Base-by-base conservation (phyloP, 148 eudicot species). In the Camellia japonica region DNA sequence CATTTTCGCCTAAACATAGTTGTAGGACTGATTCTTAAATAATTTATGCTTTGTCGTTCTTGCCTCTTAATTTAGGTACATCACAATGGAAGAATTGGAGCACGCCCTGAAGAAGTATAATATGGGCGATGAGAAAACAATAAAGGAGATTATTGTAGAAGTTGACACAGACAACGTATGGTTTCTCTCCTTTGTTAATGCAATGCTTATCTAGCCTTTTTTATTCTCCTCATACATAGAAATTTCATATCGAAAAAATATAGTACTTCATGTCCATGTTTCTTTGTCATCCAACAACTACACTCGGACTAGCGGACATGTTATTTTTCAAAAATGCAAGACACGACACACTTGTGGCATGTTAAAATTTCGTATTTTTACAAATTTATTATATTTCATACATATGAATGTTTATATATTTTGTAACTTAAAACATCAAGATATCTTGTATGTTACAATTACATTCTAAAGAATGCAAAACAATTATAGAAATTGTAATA, bases 91-190 rank as follows among this genome's bases (percentile, higher is more conserved):
- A 82, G 99, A 96, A 83, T 78, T 96, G 83, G 94, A 91, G 83
- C 89, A 92, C 65, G 94, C 98, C 65, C 74, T 96, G 87, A 93
- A 90, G 91, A 87, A 93, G 88, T 90, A 93, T 81, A 92, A 93
- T 73, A 96, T 96, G 98, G 97, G 98, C 61, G 99, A 93, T 82
- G 95, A 90, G 81, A 90, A 86, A 83, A 93, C 99, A 59, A 92
- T 93, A 78, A 87, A 86, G 80, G 99, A 96, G 88, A 96, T 96
- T 59, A 94, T 96, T 78, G 90, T 91, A 15, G 99, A 96, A 90
- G 98, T 93, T 44, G 99, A 96, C 86, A 93, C 98, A 13, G 99
- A 96, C 76, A 58, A 90, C 64, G 99, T 96, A 73, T 30, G 76
- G 92, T 69, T 78, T 46, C 77, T 78, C 84, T 78, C 81, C 59